Conservation (phyloP, 2,329 filamentous ascomycete species). For the Cytospora mali region DNA sequence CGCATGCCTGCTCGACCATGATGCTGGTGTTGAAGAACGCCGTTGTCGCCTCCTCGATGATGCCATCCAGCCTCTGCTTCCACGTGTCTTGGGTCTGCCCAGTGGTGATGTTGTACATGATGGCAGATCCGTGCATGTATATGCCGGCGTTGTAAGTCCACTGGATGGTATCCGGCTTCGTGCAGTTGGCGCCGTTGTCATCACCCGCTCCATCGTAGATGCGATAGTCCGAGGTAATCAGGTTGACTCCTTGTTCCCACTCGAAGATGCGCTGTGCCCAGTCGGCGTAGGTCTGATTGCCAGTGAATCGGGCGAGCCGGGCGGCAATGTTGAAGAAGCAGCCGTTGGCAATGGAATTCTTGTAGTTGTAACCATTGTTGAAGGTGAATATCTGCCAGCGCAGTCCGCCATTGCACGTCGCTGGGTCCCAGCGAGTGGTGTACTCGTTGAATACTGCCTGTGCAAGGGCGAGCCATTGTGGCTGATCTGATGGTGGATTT, state of each 20-base stretch:
- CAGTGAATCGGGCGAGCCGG: conserved; percentile 75
- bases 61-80: conserved; percentile 60
- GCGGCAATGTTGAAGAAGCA: conserved; percentile 71
- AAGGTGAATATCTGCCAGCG: conserved; percentile 85
- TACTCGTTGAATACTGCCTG: conserved; percentile 83
- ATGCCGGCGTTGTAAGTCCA: conserved; percentile 74
- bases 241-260: conserved; percentile 59
- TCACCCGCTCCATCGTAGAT: conserved; percentile 61
- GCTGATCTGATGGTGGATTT: conserved; percentile 62
- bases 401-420: conserved; percentile 71
- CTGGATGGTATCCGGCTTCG: conserved; percentile 57
- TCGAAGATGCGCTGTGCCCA: conserved; percentile 74
- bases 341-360: conserved; percentile 70
- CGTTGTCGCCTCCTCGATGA: conserved; percentile 52
- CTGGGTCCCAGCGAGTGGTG: conserved; percentile 67
- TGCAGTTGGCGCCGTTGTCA: conserved; percentile 47
- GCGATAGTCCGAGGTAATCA: conserved; percentile 58
- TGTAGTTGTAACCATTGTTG: conserved; percentile 72
- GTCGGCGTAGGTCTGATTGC: conserved; percentile 75
- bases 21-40: conserved; percentile 61
- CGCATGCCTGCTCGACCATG: conserved; percentile 69
- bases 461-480: conserved; percentile 77
- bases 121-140: conserved; percentile 63
- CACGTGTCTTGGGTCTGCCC: conserved; percentile 47
- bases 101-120: conserved; percentile 65